phyloP scores from a whole-genome alignment of 1,284 basidiomycete species.

The Fomitiporia mediterranea region DNA sequence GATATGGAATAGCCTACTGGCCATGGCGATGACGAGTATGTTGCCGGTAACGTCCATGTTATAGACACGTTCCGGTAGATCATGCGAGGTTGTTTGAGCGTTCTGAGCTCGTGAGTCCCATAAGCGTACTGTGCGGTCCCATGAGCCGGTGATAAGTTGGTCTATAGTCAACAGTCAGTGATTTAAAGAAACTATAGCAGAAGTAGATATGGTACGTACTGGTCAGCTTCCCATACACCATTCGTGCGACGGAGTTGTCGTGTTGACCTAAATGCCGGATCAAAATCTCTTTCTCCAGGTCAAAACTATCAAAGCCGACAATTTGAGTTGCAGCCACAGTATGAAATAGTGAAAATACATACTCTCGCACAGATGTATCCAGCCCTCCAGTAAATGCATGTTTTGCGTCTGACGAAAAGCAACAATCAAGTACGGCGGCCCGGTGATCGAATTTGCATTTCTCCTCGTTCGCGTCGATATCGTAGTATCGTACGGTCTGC shows the following conservation, averaged over 20 bases:
- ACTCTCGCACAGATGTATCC: constrained; percentile 72
- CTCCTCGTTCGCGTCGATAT: constrained; percentile 57
- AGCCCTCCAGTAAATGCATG: constrained; percentile 72
- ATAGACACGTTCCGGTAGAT: constrained; percentile 81
- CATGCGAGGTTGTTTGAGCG: constrained; percentile 57
- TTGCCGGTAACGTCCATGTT: constrained; percentile 70
- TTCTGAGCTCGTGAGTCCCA: constrained; percentile 74
- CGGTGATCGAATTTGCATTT: constrained; percentile 75
- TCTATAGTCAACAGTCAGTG: constrained; percentile 38
- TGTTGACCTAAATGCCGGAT: constrained; percentile 63
- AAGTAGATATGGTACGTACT: constrained; percentile 50
- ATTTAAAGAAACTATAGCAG: neutral
- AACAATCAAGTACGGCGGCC: constrained; percentile 65
- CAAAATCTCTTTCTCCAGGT: constrained; percentile 59
- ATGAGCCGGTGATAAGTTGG: constrained; percentile 77
- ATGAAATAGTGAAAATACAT: constrained; percentile 26
- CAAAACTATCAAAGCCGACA: constrained; percentile 41
- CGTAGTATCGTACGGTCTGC: constrained; percentile 73
- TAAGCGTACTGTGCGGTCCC: constrained; percentile 85
- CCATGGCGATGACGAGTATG: constrained; percentile 86
- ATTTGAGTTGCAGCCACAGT: neutral
- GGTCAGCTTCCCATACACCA: constrained; percentile 50
- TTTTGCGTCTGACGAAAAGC: constrained; percentile 53
- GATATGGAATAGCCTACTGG: constrained; percentile 82
- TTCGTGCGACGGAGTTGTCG: constrained; percentile 57